Conservation (phyloP, 768 basidiomycete species). For the Podaxis pistillaris region DNA sequence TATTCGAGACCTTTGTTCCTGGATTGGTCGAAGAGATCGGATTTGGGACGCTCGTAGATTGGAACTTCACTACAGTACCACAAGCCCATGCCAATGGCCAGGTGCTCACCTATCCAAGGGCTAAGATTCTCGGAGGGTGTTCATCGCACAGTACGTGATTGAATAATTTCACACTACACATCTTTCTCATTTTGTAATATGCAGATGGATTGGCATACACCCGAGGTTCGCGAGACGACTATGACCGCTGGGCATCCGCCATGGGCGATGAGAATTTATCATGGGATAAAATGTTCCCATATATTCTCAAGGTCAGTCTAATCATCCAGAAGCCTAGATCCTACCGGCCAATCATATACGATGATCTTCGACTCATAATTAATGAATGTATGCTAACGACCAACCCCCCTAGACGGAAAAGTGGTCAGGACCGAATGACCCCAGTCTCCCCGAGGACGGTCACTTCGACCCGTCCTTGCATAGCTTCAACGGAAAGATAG, state of each 20-base stretch:
- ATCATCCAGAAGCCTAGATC: no score
- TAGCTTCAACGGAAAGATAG: neutral
- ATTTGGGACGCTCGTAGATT: neutral
- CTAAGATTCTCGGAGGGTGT: neutral
- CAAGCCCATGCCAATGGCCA: neutral
- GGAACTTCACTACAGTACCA: neutral
- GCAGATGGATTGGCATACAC: neutral
- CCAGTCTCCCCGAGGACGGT: neutral
- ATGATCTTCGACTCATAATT: no score
- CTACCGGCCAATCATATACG: no score
- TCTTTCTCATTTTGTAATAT: neutral
- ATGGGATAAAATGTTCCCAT: neutral
- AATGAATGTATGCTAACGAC: neutral
- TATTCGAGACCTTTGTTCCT: neutral
- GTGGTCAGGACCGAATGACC: neutral
- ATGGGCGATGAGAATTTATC: neutral
- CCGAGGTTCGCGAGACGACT: neutral
- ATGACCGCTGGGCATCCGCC: neutral
- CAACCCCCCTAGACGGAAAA: neutral
- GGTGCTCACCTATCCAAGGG: neutral
- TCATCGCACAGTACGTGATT: neutral
- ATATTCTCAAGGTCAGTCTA: neutral
- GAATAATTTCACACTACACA: neutral
- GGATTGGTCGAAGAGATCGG: neutral
- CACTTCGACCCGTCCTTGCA: neutral